Base-by-base conservation (phyloP, 176 grass and related monocot genomes). In the Rhynchospora pubera region DNA sequence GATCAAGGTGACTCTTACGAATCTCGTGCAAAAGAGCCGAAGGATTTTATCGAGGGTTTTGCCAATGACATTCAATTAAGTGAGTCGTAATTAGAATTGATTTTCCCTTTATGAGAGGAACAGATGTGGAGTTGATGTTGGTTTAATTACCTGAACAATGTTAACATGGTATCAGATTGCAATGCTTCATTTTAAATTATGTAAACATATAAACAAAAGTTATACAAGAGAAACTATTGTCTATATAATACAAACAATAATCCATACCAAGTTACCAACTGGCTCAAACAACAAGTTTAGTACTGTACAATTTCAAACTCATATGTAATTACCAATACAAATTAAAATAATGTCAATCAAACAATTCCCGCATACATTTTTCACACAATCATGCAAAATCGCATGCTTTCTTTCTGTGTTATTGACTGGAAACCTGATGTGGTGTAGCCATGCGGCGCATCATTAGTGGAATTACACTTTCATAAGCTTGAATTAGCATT, bases 401-500 rank as follows among this genome's bases (percentile, higher is more conserved):
- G 56, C 14, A 77, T 15, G 55, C 9, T 77, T 18, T 32, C 9
- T 77, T 18, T 32, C 21, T 56, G 1, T 80, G 1, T 62, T 9
- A 59, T 80, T 80, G 21, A 80, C 58, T 45, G 61, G 43, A 67
- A 65, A 5, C 9, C 55, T 82, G 61, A 66, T 26, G 12, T 64
- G 32, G 78, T 60, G 43, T 43, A 48, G n/a, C 24, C 13, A 55
- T 19, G 16, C 43, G 79, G 21, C 11, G 4, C 21, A 65, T 67
- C 45, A 65, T 65, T 9, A 82, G 61, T 51, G 22, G 14, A 9
- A 67, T 65, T 47, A 82, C 45, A 51, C 43, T 67, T 52, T 82
- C 79, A 82, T 50, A 82, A 53, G 79, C 79, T 66, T 65, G 13
- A 82, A 82, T 65, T 14, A 82, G 59, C 60, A 32, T 65, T 7